These are phyloP conservation scores for Chlamydomonas sp. DNA, from an alignment of 139 green algal genomes.

Conservation along the genomic window DNA sequence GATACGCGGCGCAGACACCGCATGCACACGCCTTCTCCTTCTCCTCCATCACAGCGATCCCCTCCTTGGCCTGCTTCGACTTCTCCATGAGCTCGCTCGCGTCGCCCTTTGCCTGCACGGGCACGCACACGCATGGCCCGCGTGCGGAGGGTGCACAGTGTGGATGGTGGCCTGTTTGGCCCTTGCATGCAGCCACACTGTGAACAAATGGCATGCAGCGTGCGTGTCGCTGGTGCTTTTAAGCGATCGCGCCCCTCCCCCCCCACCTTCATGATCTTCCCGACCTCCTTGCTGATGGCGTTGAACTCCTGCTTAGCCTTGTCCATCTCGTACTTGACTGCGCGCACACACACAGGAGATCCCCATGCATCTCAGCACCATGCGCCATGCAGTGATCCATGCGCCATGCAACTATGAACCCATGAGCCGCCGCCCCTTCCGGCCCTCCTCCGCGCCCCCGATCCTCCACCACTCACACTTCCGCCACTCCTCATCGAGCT, in stretches of 20 bases:
- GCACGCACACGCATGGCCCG: too few species aligned
- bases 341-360: too few species aligned
- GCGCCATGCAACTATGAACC: neutral
- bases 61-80: constrained; percentile 75
- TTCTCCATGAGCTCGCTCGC: constrained; percentile 69
- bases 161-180: too few species aligned
- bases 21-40: constrained; percentile 67
- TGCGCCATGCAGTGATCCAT: too few species aligned
- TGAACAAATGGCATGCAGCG: too few species aligned
- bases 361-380: too few species aligned
- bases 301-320: constrained; percentile 88
- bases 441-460: too few species aligned
- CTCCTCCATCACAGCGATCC: constrained; percentile 57
- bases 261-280: constrained; percentile 58
- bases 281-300: constrained; percentile 85
- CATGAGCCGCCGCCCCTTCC: neutral
- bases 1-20: too few species aligned
- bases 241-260: too few species aligned
- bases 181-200: too few species aligned
- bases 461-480: constrained; percentile 35
- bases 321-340: constrained; percentile 76
- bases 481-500: constrained; percentile 83
- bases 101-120: constrained; percentile 28
- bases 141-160: too few species aligned
- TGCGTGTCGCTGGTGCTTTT: too few species aligned